A percentile compares a stretch with the other conserved stretches of the same genome.
Evolutionary conservation across 352 stramenopile genomes (phyloP).

Genomic region (Phytopythium montanum): DNA sequence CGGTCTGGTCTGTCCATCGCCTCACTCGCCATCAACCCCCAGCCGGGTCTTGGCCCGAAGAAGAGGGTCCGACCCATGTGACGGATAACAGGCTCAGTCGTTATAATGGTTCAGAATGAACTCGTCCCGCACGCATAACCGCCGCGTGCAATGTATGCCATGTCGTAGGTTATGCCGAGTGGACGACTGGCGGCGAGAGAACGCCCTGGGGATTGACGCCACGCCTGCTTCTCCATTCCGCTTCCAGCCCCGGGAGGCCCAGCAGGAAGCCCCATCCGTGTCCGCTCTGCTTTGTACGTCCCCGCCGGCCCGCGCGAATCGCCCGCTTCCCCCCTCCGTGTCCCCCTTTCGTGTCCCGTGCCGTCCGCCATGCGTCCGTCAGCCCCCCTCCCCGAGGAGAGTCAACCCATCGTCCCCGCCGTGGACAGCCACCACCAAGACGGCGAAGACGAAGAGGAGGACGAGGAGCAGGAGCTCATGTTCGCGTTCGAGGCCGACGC

Average conservation of each 20-base stretch:
- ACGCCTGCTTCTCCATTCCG: neutral
- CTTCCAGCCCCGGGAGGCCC: constrained; percentile 6
- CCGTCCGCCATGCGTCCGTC: neutral
- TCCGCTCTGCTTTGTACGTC: neutral
- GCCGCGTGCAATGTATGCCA: too few species aligned
- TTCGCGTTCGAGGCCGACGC: constrained; percentile 53
- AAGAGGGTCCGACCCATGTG: too few species aligned
- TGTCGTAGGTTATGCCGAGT: too few species aligned
- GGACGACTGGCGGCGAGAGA: neutral
- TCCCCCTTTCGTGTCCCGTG: neutral
- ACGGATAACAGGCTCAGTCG: too few species aligned
- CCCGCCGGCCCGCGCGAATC: neutral
- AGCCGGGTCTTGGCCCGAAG: too few species aligned
- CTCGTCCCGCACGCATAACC: too few species aligned
- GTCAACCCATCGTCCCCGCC: neutral
- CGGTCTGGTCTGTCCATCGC: too few species aligned
- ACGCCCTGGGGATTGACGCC: neutral
- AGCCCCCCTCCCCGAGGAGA: too few species aligned
- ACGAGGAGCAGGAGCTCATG: constrained; percentile 70
- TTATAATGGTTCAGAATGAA: too few species aligned
- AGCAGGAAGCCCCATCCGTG: constrained; percentile 1
- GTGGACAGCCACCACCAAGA: constrained; percentile 5
- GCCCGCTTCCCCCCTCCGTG: too few species aligned
- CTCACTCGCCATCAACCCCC: too few species aligned
- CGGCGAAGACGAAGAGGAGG: neutral